phyloP scores from a whole-genome alignment of 2,329 filamentous ascomycete species.

The Phaeosphaeria sp. region DNA sequence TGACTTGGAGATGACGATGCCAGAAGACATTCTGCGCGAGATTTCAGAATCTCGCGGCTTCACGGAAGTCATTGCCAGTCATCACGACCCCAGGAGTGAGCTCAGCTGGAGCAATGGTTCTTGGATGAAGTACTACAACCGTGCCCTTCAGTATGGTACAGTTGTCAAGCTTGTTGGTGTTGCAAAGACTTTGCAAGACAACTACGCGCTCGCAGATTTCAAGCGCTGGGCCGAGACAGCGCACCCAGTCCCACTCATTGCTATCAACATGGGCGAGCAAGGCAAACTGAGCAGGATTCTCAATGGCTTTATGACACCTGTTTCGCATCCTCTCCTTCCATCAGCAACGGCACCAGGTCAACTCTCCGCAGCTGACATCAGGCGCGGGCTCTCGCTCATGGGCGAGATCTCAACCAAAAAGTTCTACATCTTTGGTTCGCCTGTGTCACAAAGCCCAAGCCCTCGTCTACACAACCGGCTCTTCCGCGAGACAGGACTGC shows the following conservation, averaged over 20 bases:
- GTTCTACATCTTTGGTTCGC: conserved; percentile 88
- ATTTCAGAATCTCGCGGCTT: conserved; percentile 73
- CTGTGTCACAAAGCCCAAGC: conserved; percentile 81
- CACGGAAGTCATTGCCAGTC: conserved; percentile 89
- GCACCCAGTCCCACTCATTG: conserved; percentile 85
- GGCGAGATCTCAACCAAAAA: conserved; percentile 77
- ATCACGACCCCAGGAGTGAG: conserved; percentile 82
- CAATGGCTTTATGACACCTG: conserved; percentile 93
- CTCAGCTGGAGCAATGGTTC: conserved; percentile 92
- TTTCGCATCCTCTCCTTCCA: conserved; percentile 86
- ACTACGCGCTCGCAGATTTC: conserved; percentile 84
- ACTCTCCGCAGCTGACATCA: conserved; percentile 87
- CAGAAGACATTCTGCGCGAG: conserved; percentile 73
- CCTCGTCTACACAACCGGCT: conserved; percentile 89
- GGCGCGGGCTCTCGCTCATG: conserved; percentile 76
- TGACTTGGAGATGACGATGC: conserved; percentile 88
- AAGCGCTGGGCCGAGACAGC: conserved; percentile 74
- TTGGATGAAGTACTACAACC: conserved; percentile 90
- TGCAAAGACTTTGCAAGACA: conserved; percentile 79
- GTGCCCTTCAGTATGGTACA: conserved; percentile 86
- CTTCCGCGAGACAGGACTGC: conserved; percentile 77
- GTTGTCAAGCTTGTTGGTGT: conserved; percentile 92
- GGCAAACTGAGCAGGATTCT: conserved; percentile 90
- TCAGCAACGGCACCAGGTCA: conserved; percentile 95
- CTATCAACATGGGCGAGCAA: conserved; percentile 89